A percentile compares a stretch with the other conserved stretches of the same genome.
phyloP scores from a whole-genome alignment of 2,329 filamentous ascomycete species.

The Scopulariopsis brevicaulis region DNA sequence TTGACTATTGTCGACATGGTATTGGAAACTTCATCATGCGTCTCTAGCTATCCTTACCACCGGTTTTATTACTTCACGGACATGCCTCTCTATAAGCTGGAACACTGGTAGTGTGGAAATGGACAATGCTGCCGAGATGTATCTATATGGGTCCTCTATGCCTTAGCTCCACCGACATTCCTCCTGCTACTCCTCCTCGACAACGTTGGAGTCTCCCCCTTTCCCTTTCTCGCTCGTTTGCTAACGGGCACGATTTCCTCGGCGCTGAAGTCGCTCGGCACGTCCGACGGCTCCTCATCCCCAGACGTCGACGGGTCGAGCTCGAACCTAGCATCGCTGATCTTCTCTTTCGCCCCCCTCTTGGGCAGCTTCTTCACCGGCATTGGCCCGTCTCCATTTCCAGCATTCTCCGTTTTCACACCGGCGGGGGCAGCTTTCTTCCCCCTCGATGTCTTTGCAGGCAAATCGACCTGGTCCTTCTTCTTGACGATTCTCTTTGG shows the following conservation, averaged over 20 bases:
- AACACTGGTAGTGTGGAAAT: no score
- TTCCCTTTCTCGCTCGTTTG: background rate
- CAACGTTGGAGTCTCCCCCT: background rate
- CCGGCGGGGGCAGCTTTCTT: background rate
- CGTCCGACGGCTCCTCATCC: background rate
- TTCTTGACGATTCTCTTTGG: slow-evolving; percentile 58
- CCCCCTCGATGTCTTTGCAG: background rate
- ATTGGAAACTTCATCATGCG: no score
- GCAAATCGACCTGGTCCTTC: slow-evolving; percentile 10
- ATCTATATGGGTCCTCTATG: background rate
- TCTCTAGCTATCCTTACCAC: no score
- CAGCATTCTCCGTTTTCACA: background rate
- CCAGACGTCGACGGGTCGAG: background rate
- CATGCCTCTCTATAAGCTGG: no score
- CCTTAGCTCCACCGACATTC: background rate
- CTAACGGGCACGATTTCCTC: background rate
- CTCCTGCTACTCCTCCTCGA: background rate
- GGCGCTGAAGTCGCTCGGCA: background rate
- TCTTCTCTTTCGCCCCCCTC: background rate
- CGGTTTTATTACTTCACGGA: no score
- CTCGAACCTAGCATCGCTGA: background rate
- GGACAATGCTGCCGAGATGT: no score
- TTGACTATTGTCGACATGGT: no score
- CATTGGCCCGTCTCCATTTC: background rate
- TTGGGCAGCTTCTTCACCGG: background rate